A percentile compares a stretch with the other conserved stretches of the same genome.
phyloP scores from a whole-genome alignment of 768 basidiomycete genomes.

The Russula lepida region DNA sequence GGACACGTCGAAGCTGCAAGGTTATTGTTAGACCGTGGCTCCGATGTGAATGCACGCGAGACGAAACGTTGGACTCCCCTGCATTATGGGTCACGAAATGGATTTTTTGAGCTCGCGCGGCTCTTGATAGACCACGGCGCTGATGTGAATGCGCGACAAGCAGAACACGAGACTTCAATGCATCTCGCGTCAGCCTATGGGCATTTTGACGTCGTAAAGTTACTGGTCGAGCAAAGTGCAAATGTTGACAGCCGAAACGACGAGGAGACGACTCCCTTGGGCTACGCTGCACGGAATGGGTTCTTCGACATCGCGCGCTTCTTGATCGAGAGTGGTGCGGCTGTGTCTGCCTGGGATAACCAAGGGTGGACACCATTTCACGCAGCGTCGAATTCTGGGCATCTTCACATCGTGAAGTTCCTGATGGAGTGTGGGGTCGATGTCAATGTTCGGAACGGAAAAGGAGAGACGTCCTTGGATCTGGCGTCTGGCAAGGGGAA shows the following conservation, averaged over 20 bases:
- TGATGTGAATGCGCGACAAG: background rate
- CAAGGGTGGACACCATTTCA: background rate
- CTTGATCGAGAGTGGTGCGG: background rate
- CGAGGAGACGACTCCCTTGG: background rate
- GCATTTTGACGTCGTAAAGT: background rate
- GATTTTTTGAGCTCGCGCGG: background rate
- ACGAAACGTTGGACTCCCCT: background rate
- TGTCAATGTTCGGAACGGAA: background rate
- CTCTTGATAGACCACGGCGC: background rate
- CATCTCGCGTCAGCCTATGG: background rate
- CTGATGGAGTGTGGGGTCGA: background rate
- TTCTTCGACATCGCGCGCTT: background rate
- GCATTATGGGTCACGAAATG: background rate
- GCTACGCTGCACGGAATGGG: background rate
- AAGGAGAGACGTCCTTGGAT: background rate
- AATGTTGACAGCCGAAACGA: background rate
- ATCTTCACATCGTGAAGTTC: background rate
- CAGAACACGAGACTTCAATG: background rate
- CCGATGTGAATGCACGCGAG: background rate
- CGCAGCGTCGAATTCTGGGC: background rate
- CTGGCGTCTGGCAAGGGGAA: background rate
- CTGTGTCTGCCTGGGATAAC: background rate
- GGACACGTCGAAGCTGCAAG: background rate
- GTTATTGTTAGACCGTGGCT: background rate
- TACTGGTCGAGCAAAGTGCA: background rate